phyloP scores from a whole-genome alignment of 2,329 filamentous ascomycete species.

The Trichocomaceae sp. region DNA sequence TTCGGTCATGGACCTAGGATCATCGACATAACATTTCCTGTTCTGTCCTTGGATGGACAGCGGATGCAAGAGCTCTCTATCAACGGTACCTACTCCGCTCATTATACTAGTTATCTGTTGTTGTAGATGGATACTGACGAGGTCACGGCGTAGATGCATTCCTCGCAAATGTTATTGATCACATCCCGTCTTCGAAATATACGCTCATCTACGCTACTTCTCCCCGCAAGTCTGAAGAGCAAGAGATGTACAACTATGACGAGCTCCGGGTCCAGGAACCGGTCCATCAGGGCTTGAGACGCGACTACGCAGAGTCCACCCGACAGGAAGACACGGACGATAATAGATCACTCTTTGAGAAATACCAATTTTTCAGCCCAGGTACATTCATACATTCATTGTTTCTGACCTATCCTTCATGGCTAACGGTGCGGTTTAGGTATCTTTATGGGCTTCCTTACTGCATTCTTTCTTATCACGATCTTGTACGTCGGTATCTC shows the following conservation, averaged over 20 bases:
- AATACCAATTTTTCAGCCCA: slow-evolving; percentile 89
- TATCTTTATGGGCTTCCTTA: slow-evolving; percentile 79
- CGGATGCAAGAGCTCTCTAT: slow-evolving; percentile 36
- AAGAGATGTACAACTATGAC: slow-evolving; percentile 25
- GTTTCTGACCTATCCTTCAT: background rate
- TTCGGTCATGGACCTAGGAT: slow-evolving; percentile 36
- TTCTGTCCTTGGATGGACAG: slow-evolving; percentile 30
- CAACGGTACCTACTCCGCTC: slow-evolving; percentile 27
- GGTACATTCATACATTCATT: slow-evolving; percentile 45
- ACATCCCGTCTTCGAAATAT: slow-evolving; percentile 51
- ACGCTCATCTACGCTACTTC: slow-evolving; percentile 71
- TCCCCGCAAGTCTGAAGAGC: slow-evolving; percentile 36
- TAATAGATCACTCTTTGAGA: slow-evolving; percentile 60
- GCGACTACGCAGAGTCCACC: slow-evolving; percentile 43
- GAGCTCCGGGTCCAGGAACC: slow-evolving; percentile 52
- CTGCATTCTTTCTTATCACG: slow-evolving; percentile 61
- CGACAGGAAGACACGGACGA: slow-evolving; percentile 33
- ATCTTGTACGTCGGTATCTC: slow-evolving; percentile 74
- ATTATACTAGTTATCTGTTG: background rate
- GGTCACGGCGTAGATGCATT: slow-evolving; percentile 36
- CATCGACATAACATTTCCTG: slow-evolving; percentile 41
- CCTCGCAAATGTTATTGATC: slow-evolving; percentile 42
- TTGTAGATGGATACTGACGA: slow-evolving; percentile 8
- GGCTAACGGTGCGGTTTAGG: slow-evolving; percentile 37
- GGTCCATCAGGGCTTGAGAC: slow-evolving; percentile 68